Base-by-base conservation (phyloP, 371 early-diverging fungal genomes). In the Mucor piriformis region DNA sequence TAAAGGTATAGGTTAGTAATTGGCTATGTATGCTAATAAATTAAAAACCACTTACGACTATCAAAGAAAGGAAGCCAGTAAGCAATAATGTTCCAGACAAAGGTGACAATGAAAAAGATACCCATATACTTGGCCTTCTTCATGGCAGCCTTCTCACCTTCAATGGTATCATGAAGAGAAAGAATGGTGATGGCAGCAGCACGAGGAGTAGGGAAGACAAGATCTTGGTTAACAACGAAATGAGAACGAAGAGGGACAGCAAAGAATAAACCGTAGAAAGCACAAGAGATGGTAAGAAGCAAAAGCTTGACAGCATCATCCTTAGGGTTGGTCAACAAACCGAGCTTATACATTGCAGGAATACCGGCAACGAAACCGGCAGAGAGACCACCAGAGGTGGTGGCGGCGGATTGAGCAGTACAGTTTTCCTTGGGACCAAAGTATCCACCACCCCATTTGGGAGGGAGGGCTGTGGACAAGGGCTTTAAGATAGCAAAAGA, bases 251-350 rank as follows among this genome's bases (percentile, higher is more conserved):
- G 84, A 38, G 91, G 91, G 32, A 90, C 78, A 50, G 87, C 88
- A 61, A 88, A 90, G 75, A 88, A 90, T 29, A 89, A 69, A 58
- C 91, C 91, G 37, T 85, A 88, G 76, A 85, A 86, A n/a, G 88
- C 85, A 32, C 84, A 74, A 50, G 78, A 76, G 43, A 77, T 73
- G 7, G 87, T 80, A 79, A 86, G 87, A 20, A 75, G 67, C 2
- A 78, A 51, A 20, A 86, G 72, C 20, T 81, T 70, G 35, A 72
- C 82, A 33, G 80, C 71, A 62, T 85, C 86, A 11, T 78, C 70
- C 27, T 68, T 50, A 24, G 83, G 82, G 1, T 64, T 69, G 12
- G 71, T 72, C 76, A 84, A 73, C 21, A 88, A 59, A 34, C 86
- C 83, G 34, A 88, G 71, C 43, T 79, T 81, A 63, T 88, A 90